Percentiles rank a stretch among this genome's conserved stretches.
Conservation (phyloP, 2,329 filamentous ascomycete genomes). For the Clarireedia hainanense region DNA sequence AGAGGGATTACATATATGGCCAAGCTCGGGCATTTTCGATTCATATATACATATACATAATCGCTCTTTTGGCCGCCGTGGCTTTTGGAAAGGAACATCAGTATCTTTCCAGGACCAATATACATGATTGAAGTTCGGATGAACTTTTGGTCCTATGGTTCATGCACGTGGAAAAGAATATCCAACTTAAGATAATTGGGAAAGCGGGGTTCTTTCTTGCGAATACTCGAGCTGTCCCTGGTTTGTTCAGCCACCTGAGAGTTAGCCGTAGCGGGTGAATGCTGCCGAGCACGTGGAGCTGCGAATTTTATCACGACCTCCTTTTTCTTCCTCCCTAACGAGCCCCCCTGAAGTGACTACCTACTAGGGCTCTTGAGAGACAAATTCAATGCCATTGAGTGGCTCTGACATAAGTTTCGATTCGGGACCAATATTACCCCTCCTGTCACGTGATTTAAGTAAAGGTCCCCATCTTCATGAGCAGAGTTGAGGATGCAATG, state of each 20-base stretch:
- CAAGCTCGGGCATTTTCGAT: background rate
- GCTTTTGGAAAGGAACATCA: background rate
- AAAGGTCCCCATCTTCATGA: no score
- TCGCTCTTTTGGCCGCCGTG: background rate
- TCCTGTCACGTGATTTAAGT: no score
- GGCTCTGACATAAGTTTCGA: no score
- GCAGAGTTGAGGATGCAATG: no score
- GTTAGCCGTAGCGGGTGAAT: background rate
- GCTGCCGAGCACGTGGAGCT: background rate
- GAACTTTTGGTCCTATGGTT: conserved; percentile 6
- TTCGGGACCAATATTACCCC: no score
- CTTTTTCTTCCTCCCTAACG: background rate
- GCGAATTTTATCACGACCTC: background rate
- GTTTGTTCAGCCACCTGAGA: background rate
- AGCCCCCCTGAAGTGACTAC: no score
- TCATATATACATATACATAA: conserved; percentile 3
- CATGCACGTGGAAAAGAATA: conserved; percentile 2
- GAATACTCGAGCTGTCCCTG: background rate
- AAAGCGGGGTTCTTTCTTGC: conserved; percentile 1
- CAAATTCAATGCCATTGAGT: background rate
- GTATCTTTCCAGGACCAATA: background rate
- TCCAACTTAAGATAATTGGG: background rate
- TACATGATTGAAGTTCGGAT: background rate
- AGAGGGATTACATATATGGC: background rate
- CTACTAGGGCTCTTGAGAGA: background rate